Percentiles rank a stretch among this genome's conserved stretches.
Evolutionary conservation across 2,329 filamentous ascomycete species (phyloP).

Genomic region (Curvularia spicifera): DNA sequence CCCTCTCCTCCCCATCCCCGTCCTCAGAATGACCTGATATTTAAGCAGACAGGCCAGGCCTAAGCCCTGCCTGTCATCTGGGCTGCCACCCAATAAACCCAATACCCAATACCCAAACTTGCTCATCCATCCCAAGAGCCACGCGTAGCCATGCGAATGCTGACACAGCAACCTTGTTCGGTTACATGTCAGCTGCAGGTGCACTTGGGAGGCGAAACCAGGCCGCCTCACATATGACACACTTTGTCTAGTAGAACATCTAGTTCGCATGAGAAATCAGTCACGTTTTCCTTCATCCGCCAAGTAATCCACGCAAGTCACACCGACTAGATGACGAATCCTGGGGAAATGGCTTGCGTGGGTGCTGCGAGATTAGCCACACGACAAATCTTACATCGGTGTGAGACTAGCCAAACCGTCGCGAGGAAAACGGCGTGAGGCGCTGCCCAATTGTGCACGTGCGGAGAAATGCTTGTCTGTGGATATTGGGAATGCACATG

Average conservation of each 20-base stretch:
- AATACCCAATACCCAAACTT: not conserved
- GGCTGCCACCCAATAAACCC: conserved; percentile 2
- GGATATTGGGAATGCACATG: not conserved
- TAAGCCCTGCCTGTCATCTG: not conserved
- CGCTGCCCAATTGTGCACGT: not conserved
- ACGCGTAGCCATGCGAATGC: conserved; percentile 13
- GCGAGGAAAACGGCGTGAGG: conserved; percentile 2
- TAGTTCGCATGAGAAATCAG: conserved; percentile 29
- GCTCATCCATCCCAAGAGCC: conserved; percentile 14
- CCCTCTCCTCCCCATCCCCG: not conserved
- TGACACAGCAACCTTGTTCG: conserved; percentile 15
- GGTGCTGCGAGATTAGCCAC: not conserved
- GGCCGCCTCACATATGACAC: conserved; percentile 6
- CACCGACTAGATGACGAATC: conserved; percentile 4
- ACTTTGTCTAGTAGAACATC: conserved; percentile 10
- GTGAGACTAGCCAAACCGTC: conserved; percentile 3
- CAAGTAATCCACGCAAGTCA: not conserved
- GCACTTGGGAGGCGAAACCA: conserved; percentile 19
- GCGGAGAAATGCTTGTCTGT: not conserved
- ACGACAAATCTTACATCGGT: conserved; percentile 13
- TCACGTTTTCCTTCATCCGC: conserved; percentile 20
- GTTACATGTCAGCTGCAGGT: conserved; percentile 38
- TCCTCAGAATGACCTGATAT: conserved; percentile 2
- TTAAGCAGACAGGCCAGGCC: not conserved
- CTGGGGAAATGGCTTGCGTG: conserved; percentile 8